A percentile compares a stretch with the other conserved stretches of the same genome.
These are phyloP conservation scores for Isatis tinctoria DNA, from an alignment of 345 rosid genomes.

Conservation along the genomic window DNA sequence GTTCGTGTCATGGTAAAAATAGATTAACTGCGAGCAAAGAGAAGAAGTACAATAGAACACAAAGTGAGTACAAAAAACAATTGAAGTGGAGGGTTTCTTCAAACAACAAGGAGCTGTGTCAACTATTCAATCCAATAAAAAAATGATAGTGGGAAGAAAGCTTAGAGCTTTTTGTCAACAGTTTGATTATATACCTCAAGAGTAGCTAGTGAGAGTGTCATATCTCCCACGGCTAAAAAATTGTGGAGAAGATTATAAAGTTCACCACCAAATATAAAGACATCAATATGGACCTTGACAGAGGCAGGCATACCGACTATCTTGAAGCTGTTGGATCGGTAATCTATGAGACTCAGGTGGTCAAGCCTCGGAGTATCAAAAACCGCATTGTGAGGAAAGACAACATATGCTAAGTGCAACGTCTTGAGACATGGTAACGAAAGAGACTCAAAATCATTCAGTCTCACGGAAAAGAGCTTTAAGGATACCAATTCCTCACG, in stretches of 20 bases:
- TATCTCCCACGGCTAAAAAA: background rate
- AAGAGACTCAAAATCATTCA: constrained; percentile 1
- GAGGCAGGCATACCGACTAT: background rate
- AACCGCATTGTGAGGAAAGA: background rate
- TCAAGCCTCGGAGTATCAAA: background rate
- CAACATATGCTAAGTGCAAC: background rate
- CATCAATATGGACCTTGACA: background rate
- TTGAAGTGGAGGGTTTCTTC: no score
- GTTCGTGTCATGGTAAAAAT: background rate
- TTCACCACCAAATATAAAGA: background rate
- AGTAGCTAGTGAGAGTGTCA: background rate
- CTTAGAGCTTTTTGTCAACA: background rate
- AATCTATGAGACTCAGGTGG: background rate
- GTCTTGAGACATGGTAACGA: background rate
- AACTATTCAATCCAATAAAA: no score
- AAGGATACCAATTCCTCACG: background rate
- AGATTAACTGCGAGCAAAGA: background rate
- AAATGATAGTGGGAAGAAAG: background rate
- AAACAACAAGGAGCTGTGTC: no score
- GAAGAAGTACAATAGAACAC: background rate
- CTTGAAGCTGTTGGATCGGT: background rate
- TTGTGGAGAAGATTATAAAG: background rate
- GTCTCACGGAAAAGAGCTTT: background rate
- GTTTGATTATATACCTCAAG: background rate
- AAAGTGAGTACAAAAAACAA: background rate